Evolutionary conservation across 345 rosid genomes (phyloP).

Genomic region (Reutealis trisperma): DNA sequence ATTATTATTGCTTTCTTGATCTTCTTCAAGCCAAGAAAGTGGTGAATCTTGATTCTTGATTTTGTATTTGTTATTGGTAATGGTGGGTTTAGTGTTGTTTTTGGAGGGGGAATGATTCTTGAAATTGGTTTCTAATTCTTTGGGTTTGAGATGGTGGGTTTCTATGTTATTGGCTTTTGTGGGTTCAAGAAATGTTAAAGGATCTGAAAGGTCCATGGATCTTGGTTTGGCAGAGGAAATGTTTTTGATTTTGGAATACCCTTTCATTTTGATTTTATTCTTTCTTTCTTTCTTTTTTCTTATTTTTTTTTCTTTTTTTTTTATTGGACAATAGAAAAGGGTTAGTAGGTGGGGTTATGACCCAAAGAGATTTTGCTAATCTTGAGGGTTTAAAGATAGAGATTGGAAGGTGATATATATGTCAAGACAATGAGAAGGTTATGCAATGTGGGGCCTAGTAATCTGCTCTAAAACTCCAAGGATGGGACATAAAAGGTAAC

Average conservation of each 20-base stretch:
- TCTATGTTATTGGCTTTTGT: background rate
- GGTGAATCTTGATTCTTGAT: slow-evolving; percentile 12
- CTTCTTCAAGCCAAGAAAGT: slow-evolving; percentile 24
- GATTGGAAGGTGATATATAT: slow-evolving; percentile 4
- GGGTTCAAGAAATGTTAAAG: slow-evolving; percentile 22
- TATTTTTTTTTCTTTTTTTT: background rate
- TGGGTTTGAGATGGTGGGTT: background rate
- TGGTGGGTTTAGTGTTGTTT: background rate
- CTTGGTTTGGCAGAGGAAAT: slow-evolving; percentile 30
- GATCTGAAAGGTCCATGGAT: slow-evolving; percentile 43
- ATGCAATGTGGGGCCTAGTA: slow-evolving; percentile 17
- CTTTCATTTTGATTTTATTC: slow-evolving; percentile 29
- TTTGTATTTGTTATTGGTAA: background rate
- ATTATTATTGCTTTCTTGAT: slow-evolving; percentile 9
- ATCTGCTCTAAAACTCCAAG: background rate
- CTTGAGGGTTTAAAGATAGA: slow-evolving; percentile 2
- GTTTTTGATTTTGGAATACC: slow-evolving; percentile 45
- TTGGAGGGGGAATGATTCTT: background rate
- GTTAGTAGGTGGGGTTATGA: background rate
- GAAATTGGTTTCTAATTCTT: background rate
- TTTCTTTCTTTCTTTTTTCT: background rate
- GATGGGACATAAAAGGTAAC: slow-evolving; percentile 4
- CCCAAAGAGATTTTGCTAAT: background rate
- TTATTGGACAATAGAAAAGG: background rate
- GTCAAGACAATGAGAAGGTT: background rate